Evolutionary conservation across 305 asterid genomes (phyloP), one percentile per base, ranked within the genome.

Genomic region (Fraxinus angustifolia): DNA sequence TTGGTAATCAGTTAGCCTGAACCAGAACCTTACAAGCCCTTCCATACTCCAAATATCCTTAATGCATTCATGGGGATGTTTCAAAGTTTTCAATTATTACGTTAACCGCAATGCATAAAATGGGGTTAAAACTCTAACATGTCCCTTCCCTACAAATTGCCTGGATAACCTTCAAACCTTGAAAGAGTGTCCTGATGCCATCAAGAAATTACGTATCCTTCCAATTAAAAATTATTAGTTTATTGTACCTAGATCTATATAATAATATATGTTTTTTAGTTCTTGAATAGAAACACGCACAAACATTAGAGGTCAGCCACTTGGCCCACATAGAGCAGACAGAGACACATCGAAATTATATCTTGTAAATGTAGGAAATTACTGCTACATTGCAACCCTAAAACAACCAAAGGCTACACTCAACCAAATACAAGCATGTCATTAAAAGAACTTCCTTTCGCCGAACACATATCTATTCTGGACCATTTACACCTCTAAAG

Each of bases 371-470:
- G 48, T 26, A 10, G 71, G 19, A 56, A 36, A 19, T 36, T 6
- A 3, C 21, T 62, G 31, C 30, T 60, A 60, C 14, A 42, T 1
- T 42, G n/a, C 1, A 60, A 70, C 71, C 53, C 14, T 23, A 21
- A 28, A 75, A 28, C 67, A 56, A 17, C 67, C 7, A 17, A 60
- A 60, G 12, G 31, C 31, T 19, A 60, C 31, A 21, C 14, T 60
- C 31, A 8, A 21, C 16, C 71, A 62, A 21, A 62, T 23, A 62
- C 71, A 62, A 12, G 6, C 2, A 8, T 62, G 34, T 7, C 34
- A 8, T 6, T 8, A 23, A 21, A 60, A 21, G 33, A 60, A 21
- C 4, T 60, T 60, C 26, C 6, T 90, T 82, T 93, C 30, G n/a
- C 28, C 33, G 40, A 36, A 62, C 31, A 42, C 65, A 35, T 23